Percentiles rank a stretch among this genome's conserved stretches.
Conservation (phyloP, 331 rosid species). For the Dryas integrifolia region DNA sequence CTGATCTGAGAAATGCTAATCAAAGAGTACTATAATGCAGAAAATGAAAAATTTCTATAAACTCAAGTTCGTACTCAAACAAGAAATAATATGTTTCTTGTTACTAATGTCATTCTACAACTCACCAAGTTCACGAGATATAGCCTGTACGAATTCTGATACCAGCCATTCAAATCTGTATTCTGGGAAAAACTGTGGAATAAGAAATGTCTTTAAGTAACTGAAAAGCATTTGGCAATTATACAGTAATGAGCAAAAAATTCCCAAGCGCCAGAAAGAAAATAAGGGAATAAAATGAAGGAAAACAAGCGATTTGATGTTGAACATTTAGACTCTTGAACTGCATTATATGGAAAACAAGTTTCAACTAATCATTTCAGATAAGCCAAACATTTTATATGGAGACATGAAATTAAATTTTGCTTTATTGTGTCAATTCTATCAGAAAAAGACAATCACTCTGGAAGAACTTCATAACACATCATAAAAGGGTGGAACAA, state of each 20-base stretch:
- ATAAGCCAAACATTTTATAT: neutral
- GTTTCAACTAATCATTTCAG: neutral
- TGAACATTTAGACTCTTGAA: neutral
- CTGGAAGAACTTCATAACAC: neutral
- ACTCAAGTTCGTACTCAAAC: constrained; percentile 1
- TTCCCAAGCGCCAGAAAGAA: neutral
- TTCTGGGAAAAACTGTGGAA: constrained; percentile 70
- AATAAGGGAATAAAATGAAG: neutral
- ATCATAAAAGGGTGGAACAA: neutral
- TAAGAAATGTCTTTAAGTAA: constrained; percentile 12
- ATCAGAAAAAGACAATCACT: neutral
- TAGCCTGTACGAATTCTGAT: constrained; percentile 47
- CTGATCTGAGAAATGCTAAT: neutral
- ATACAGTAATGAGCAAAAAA: neutral
- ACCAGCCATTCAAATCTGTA: constrained; percentile 80
- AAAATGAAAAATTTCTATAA: neutral
- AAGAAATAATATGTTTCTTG: neutral
- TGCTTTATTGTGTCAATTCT: neutral
- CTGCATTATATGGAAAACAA: neutral
- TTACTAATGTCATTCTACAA: constrained; percentile 6
- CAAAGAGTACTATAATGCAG: neutral
- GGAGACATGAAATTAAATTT: neutral
- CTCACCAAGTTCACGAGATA: constrained; percentile 79
- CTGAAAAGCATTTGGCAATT: constrained; percentile 11
- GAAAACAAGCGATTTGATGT: neutral